Evolutionary conservation across 805 yeast species (phyloP).

Genomic region (Zygosaccharomyces siamensis): DNA sequence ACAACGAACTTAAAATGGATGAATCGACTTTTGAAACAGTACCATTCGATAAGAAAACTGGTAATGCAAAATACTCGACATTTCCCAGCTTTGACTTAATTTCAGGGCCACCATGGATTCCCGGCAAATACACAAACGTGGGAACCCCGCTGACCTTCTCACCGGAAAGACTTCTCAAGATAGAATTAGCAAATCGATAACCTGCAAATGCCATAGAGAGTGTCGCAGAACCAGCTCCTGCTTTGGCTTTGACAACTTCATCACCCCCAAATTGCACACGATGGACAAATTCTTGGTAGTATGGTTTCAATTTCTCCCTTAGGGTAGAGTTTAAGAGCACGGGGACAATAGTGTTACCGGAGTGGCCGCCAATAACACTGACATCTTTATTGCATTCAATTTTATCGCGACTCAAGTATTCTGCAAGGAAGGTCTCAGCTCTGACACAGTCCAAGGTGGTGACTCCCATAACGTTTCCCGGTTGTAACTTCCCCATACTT

Average conservation of each 20-base stretch:
- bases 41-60: slow-evolving; percentile 48
- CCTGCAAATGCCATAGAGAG: slow-evolving; percentile 86
- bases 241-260: slow-evolving; percentile 80
- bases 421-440: slow-evolving; percentile 61
- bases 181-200: slow-evolving; percentile 64
- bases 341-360: slow-evolving; percentile 80
- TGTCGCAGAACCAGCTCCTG: slow-evolving; percentile 82
- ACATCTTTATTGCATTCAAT: slow-evolving; percentile 52
- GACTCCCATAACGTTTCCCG: slow-evolving; percentile 77
- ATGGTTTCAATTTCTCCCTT: slow-evolving; percentile 38
- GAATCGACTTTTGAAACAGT: slow-evolving; percentile 52
- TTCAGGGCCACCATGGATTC: slow-evolving; percentile 44
- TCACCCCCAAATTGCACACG: slow-evolving; percentile 87
- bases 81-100: slow-evolving; percentile 39
- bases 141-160: slow-evolving; percentile 30
- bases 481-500: slow-evolving; percentile 65
- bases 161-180: slow-evolving; percentile 41
- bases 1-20: slow-evolving; percentile 43
- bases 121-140: slow-evolving; percentile 52
- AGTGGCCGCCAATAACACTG: slow-evolving; percentile 82
- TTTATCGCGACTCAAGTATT: slow-evolving; percentile 17
- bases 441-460: slow-evolving; percentile 76
- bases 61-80: slow-evolving; percentile 54
- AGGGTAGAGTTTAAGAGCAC: slow-evolving; percentile 54
- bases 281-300: slow-evolving; percentile 59